Base-by-base conservation (phyloP, 495 filamentous ascomycete genomes). In the Penicillium longicatenatum region DNA sequence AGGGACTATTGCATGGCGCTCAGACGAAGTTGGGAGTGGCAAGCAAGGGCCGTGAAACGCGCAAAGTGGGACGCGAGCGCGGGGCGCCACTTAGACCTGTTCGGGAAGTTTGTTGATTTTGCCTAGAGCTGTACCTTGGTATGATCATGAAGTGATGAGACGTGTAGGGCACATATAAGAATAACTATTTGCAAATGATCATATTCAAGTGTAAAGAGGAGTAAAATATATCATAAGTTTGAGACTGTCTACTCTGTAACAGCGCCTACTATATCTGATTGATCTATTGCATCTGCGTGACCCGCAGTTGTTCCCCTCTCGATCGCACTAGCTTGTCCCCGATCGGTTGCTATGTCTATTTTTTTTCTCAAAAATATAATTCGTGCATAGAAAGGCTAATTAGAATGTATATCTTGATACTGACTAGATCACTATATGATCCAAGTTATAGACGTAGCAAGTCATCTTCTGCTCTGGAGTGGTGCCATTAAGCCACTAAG, bases 21-120 rank as follows among this genome's bases (percentile, higher is more conserved):
- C 16, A 42, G 21, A 43, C 7, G 9, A 17, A 37, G 22, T 24
- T 33, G 52, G 26, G 42, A 46, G 9, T 21, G 31, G 19, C 21
- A 20, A 42, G 51, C 26, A 54, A 54, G 52, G 52, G 52, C 41
- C 19, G 26, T 39, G 26, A 54, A 26, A 35, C 42, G 20, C 46
- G 52, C 45, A 48, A 65, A 55, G 63, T 56, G 57, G 60, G 57
- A 57, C 52, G 49, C 70, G 73, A 69, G 71, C 33, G 69, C 50
- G 37, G 35, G 22, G 35, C 22, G 64, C 70, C 75, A 79, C 74
- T 79, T 77, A 77, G 74, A 35, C 75, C 74, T 71, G 45, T 75
- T 76, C 62, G 64, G 73, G 76, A 60, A 79, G 51, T 77, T 41
- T 74, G 75, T 77, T 77, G 68, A 75, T 52, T 48, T 35, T 39